Conservation (phyloP, 805 yeast genomes). For the Candida boidinii region DNA sequence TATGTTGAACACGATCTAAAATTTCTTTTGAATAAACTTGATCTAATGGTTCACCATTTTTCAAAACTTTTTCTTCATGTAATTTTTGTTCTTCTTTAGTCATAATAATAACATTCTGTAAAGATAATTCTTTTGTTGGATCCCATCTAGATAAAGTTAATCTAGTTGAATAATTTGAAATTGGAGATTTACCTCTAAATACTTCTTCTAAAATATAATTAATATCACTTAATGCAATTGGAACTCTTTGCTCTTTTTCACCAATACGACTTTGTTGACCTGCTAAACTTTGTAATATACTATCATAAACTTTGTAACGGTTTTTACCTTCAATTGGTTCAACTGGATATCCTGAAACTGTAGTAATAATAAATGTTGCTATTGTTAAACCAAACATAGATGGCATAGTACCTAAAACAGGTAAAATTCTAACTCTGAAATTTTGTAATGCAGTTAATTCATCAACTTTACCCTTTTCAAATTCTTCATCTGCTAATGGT, state of each 20-base stretch:
- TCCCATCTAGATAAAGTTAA: slow-evolving; percentile 83
- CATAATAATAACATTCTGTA: slow-evolving; percentile 79
- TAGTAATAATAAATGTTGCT: slow-evolving; percentile 74
- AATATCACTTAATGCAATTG: slow-evolving; percentile 62
- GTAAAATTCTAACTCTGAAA: slow-evolving; percentile 89
- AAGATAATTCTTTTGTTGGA: slow-evolving; percentile 49
- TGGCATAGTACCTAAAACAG: slow-evolving; percentile 96
- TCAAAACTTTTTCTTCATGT: slow-evolving; percentile 72
- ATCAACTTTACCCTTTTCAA: slow-evolving; percentile 73
- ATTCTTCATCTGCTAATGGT: slow-evolving; percentile 78
- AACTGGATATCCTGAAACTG: slow-evolving; percentile 79
- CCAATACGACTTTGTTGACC: slow-evolving; percentile 83
- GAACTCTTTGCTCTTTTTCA: slow-evolving; percentile 63
- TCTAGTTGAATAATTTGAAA: slow-evolving; percentile 74
- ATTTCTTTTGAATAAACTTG: slow-evolving; percentile 60
- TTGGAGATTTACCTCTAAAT: slow-evolving; percentile 84
- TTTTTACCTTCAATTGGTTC: slow-evolving; percentile 90
- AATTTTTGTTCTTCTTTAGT: slow-evolving; percentile 77
- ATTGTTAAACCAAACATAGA: slow-evolving; percentile 90
- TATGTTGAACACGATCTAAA: slow-evolving; percentile 43
- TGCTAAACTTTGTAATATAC: slow-evolving; percentile 71
- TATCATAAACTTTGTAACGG: slow-evolving; percentile 78
- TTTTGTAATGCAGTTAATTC: slow-evolving; percentile 81
- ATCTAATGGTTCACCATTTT: slow-evolving; percentile 52
- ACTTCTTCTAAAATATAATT: slow-evolving; percentile 86